phyloP scores from a whole-genome alignment of 75 land plant genomes.

The Selaginella moellendorffii region DNA sequence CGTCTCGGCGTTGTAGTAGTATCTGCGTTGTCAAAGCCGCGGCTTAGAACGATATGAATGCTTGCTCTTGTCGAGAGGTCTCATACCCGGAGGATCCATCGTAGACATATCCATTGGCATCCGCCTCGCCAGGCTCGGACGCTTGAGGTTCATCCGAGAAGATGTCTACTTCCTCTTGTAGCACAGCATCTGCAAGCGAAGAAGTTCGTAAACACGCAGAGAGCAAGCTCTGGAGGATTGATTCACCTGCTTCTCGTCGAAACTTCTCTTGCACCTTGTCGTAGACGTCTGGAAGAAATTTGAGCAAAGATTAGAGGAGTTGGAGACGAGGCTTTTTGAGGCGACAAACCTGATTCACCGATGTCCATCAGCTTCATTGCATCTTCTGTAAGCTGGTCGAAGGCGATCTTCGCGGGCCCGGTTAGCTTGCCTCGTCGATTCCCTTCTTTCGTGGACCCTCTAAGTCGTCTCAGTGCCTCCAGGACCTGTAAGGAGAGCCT shows the following conservation, averaged over 20 bases:
- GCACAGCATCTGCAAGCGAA: background rate
- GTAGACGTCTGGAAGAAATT: slow-evolving; percentile 69
- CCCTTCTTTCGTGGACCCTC: slow-evolving; percentile 37
- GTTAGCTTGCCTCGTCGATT: slow-evolving; percentile 31
- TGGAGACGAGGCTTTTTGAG: background rate
- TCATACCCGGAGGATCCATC: slow-evolving; percentile 25
- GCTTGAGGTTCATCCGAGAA: background rate
- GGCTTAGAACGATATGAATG: background rate
- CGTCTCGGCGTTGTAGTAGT: slow-evolving; percentile 60
- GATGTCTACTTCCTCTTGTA: background rate
- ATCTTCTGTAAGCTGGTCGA: slow-evolving; percentile 89
- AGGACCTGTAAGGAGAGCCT: slow-evolving; percentile 34
- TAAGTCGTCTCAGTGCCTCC: slow-evolving; percentile 70
- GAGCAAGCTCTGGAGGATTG: background rate
- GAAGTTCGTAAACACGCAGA: background rate
- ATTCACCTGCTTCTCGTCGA: slow-evolving; percentile 79
- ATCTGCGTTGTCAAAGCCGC: slow-evolving; percentile 23
- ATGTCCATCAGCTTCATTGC: slow-evolving; percentile 79
- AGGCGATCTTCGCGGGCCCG: slow-evolving; percentile 38
- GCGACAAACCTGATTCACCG: slow-evolving; percentile 68
- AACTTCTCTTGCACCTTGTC: slow-evolving; percentile 58
- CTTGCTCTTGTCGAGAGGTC: background rate
- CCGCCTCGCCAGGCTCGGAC: background rate
- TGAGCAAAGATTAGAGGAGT: background rate
- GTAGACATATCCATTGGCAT: slow-evolving; percentile 17